Percentiles rank a stretch among this genome's conserved stretches.
Evolutionary conservation across 345 rosid species (phyloP).

Genomic region (Moricandia moricandioides): DNA sequence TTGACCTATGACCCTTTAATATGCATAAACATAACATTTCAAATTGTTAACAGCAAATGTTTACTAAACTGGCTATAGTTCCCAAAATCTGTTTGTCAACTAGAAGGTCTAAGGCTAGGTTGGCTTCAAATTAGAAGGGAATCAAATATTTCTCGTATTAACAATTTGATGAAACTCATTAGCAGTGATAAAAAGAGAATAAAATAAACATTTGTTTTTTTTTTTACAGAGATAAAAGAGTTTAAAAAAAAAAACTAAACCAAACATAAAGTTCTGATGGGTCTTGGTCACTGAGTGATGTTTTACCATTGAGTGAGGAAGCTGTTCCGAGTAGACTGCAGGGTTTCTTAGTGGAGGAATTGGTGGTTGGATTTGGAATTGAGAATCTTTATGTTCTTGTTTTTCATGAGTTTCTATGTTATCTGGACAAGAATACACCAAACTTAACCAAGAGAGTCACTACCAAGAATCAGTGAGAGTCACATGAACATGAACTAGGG

Average conservation of each 20-base stretch:
- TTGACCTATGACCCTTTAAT: neutral
- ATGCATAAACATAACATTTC: neutral
- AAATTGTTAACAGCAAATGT: neutral
- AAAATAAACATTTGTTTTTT: neutral
- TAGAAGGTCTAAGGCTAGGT: neutral
- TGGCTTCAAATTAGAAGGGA: neutral
- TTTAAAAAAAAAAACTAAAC: neutral
- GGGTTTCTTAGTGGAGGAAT: slow-evolving; percentile 45
- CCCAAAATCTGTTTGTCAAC: neutral
- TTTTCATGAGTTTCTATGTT: slow-evolving; percentile 65
- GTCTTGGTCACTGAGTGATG: neutral
- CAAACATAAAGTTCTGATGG: slow-evolving; percentile 12
- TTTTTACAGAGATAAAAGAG: neutral
- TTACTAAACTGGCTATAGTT: neutral
- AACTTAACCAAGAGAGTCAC: slow-evolving; percentile 26
- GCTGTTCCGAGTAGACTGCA: slow-evolving; percentile 44
- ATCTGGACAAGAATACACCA: slow-evolving; percentile 37
- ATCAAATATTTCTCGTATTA: neutral
- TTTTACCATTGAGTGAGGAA: slow-evolving; percentile 54
- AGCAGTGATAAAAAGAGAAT: neutral
- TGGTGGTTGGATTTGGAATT: slow-evolving; percentile 46
- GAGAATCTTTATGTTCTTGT: slow-evolving; percentile 53
- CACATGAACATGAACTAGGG: neutral
- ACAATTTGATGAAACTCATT: neutral
- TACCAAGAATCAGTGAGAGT: slow-evolving; percentile 14